These are phyloP conservation scores for Colletotrichum sp. DNA, from an alignment of 2,329 filamentous ascomycete species.

Conservation along the genomic window DNA sequence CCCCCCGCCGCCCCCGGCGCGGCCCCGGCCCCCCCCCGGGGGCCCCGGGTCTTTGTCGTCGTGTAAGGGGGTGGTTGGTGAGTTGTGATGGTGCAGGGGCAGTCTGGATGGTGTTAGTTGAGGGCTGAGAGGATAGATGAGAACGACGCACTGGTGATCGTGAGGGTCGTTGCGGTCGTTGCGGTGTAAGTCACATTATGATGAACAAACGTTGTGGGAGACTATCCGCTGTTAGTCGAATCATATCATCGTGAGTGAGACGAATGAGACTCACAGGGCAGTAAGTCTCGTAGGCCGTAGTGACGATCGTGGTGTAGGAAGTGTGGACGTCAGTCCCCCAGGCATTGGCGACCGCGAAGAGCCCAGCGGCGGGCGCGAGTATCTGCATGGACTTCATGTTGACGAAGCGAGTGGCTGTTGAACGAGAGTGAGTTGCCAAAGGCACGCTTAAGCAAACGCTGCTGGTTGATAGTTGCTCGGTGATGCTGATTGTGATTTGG, in stretches of 20 bases:
- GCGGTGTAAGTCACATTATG: conserved; percentile 49
- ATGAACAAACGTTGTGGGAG: conserved; percentile 41
- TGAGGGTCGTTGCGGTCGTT: conserved; percentile 44
- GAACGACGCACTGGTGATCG: conserved; percentile 43
- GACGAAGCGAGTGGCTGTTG: conserved; percentile 25
- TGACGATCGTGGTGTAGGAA: conserved; percentile 39
- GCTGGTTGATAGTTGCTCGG: not conserved
- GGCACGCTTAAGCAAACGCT: conserved; percentile 22
- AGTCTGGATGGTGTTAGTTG: conserved; percentile 42
- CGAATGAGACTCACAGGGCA: conserved; percentile 42
- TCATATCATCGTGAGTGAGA: not conserved
- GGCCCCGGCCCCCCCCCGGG: too few relatives aligned
- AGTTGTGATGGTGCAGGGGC: conserved; percentile 49
- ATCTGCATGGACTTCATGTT: conserved; percentile 41
- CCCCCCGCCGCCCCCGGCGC: too few relatives aligned
- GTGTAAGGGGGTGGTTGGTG: conserved; percentile 32
- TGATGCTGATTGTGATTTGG: not conserved
- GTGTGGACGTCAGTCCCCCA: conserved; percentile 24
- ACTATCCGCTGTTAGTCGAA: conserved; percentile 24
- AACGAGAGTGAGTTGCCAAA: conserved; percentile 23
- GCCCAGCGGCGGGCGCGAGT: conserved; percentile 34
- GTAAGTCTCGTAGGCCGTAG: conserved; percentile 43
- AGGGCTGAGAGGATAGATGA: not conserved
- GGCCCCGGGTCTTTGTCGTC: conserved; percentile 28
- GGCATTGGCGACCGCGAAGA: conserved; percentile 33